Evolutionary conservation across 306 rosid species (phyloP).

Genomic region (Cucumis melo): DNA sequence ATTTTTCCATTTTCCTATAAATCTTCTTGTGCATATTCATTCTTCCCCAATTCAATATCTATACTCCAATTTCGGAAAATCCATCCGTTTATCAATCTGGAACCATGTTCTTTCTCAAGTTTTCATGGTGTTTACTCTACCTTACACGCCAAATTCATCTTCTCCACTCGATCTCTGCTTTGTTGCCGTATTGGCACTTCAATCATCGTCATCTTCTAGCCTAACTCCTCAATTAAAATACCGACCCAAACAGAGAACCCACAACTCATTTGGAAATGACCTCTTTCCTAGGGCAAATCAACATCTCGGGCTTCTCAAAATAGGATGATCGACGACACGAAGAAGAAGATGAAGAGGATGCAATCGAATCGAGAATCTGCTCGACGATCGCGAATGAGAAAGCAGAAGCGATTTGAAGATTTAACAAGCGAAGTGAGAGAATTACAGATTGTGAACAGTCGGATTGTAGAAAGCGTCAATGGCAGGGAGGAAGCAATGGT

Average conservation of each 20-base stretch:
- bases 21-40: not conserved
- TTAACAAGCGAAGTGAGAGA: constrained; percentile 32
- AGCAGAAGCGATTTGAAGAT: constrained; percentile 70
- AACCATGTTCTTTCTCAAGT: not conserved
- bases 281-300: constrained; percentile 28
- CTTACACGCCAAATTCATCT: not conserved
- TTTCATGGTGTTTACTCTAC: not conserved
- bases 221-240: not conserved
- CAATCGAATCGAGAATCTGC: constrained; percentile 84
- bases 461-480: constrained; percentile 22
- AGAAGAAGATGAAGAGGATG: constrained; percentile 79
- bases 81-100: not conserved
- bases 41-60: not conserved
- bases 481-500: constrained; percentile 29
- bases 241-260: not conserved
- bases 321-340: constrained; percentile 22
- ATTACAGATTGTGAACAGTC: constrained; percentile 31
- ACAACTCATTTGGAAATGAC: constrained; percentile 17
- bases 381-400: constrained; percentile 68
- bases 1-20: not conserved
- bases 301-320: constrained; percentile 31
- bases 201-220: not conserved
- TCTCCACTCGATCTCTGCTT: not conserved
- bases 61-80: not conserved
- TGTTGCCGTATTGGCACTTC: not conserved